A percentile compares a stretch with the other conserved stretches of the same genome.
Evolutionary conservation across 2,329 filamentous ascomycete genomes (phyloP).

Genomic region (Ophiocordyceps sinensis): DNA sequence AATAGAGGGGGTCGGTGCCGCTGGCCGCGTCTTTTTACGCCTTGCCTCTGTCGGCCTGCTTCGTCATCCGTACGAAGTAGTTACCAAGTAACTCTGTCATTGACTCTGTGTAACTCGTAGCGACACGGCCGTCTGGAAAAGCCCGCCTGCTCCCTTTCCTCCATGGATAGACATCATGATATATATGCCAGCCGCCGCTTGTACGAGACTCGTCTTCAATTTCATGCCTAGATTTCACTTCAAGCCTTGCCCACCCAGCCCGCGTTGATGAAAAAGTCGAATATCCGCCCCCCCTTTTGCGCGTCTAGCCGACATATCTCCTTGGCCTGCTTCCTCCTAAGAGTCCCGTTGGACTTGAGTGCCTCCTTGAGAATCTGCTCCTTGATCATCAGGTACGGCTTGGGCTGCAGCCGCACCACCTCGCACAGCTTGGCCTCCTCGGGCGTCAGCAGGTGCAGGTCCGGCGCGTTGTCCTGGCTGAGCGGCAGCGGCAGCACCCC

Average conservation of each 20-base stretch:
- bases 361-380: constrained; percentile 84
- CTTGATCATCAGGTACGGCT: constrained; percentile 91
- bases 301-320: constrained; percentile 74
- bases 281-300: constrained; percentile 73
- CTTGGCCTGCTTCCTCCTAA: constrained; percentile 90
- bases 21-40: too few species aligned
- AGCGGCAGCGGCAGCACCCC: constrained; percentile 52
- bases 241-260: constrained; percentile 84
- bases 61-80: too few species aligned
- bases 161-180: background rate
- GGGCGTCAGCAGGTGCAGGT: constrained; percentile 70
- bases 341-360: constrained; percentile 68
- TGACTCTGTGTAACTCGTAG: too few species aligned
- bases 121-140: background rate
- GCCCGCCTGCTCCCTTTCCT: background rate
- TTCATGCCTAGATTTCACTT: background rate
- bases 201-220: background rate
- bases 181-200: background rate
- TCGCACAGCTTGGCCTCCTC: constrained; percentile 83
- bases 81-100: too few species aligned
- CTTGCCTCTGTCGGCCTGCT: too few species aligned
- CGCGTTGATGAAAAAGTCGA: constrained; percentile 86
- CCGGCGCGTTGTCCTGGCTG: constrained; percentile 61
- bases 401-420: constrained; percentile 71
- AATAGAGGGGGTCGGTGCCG: too few species aligned